Evolutionary conservation across 2,329 filamentous ascomycete species (phyloP).

Genomic region (Drechslera avenae): DNA sequence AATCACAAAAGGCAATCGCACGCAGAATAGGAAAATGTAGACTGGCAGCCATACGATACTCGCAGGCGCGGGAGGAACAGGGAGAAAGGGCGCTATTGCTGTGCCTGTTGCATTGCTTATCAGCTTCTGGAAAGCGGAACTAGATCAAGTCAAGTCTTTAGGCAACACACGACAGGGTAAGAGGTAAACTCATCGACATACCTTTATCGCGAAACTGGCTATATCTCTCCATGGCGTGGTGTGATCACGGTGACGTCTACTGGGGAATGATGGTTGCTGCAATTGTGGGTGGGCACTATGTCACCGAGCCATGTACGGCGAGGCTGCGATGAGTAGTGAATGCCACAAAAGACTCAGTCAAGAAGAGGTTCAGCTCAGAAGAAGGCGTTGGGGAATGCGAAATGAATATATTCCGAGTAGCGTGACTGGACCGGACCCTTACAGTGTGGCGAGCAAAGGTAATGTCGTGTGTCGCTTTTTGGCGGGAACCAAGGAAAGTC

Average conservation of each 20-base stretch:
- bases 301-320: slow-evolving; percentile 27
- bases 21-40: slow-evolving; percentile 74
- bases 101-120: slow-evolving; percentile 66
- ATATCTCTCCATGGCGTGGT: slow-evolving; percentile 80
- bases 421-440: not conserved
- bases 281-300: slow-evolving; percentile 12
- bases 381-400: not conserved
- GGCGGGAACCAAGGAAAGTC: slow-evolving; percentile 22
- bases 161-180: not conserved
- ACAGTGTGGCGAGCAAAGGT: slow-evolving; percentile 10
- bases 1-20: slow-evolving; percentile 80
- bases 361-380: not conserved
- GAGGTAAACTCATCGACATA: slow-evolving; percentile 43
- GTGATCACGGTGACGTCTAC: too few relatives aligned
- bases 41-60: slow-evolving; percentile 64
- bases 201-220: slow-evolving; percentile 91
- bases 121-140: slow-evolving; percentile 6
- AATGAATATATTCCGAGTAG: not conserved
- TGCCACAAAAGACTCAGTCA: not conserved
- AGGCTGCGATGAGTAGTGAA: not conserved
- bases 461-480: slow-evolving; percentile 20
- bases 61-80: slow-evolving; percentile 71
- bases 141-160: too few relatives aligned
- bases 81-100: slow-evolving; percentile 94
- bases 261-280: too few relatives aligned